Evolutionary conservation across 1,284 basidiomycete genomes (phyloP), one percentile per base, ranked within the genome.

Genomic region (Ustilago curta): DNA sequence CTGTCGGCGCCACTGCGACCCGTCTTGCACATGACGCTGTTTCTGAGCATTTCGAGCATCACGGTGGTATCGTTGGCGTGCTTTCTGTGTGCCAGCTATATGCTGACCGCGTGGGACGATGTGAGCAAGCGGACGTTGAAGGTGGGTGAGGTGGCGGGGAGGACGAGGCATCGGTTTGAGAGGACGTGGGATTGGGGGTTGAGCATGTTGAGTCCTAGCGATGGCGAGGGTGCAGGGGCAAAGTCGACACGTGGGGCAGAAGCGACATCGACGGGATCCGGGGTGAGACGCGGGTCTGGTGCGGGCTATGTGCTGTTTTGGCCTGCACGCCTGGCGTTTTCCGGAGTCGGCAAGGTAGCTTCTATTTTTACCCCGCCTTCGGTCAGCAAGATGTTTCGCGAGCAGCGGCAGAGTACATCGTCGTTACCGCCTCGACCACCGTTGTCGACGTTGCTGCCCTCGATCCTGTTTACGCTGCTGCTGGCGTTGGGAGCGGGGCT

Each of bases 91-190:
- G 73, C 71, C 19, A 72, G 77, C 50, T 81, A 80, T 45, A 53
- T 78, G 55, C 64, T 79, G 11, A 78, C 73, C 3, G 74, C 76
- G 5, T 81, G 78, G 78, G 79, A 81, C 55, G 79, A 81, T 32
- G 68, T 79, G 2, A 53, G 63, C 32, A 44, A 50, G 39, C 69
- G 72, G 12, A 59, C 66, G n/a, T 58, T 69, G 7, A 54, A 55
- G 50, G 78, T 81, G 1, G 68, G 68, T 8, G 35, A 58, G 29
- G 68, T 59, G 18, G 75, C 71, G 1, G 76, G 69, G 3, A 35
- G 44, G 23, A 76, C 78, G 5, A 54, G 61, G 27, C 47, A 67
- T 25, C 58, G 61, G 29, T 53, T 80, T 42, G 71, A 66, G 45
- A 62, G 35, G 39, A 68, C 70, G 12, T 25, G 79, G 18, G 50